Conservation (phyloP, 352 stramenopile genomes). For the Globisporangium alternatum region DNA sequence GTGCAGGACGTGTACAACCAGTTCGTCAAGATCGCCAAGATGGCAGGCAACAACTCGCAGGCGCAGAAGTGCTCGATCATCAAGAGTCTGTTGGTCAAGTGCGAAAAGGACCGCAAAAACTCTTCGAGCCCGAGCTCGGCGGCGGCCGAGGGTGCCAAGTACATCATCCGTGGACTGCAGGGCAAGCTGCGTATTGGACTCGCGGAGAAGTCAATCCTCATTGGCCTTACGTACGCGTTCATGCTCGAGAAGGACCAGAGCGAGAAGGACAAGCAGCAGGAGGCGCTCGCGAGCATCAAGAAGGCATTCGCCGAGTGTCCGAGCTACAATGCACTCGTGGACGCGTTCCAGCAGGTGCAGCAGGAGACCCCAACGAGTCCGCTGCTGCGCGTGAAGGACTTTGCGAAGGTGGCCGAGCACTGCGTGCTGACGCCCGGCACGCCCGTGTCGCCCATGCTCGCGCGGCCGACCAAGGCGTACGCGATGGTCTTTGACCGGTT, state of each 20-base stretch:
- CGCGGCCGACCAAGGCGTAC: conserved; percentile 96
- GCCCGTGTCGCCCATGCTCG: conserved; percentile 98
- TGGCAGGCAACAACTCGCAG: conserved; percentile 95
- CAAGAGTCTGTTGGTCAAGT: conserved; percentile 94
- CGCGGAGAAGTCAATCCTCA: conserved; percentile 96
- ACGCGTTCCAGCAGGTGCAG: conserved; percentile 80
- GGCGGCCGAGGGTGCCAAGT: conserved; percentile 90
- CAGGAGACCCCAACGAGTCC: conserved; percentile 32
- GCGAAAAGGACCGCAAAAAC: conserved; percentile 81
- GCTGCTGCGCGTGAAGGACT: conserved; percentile 53
- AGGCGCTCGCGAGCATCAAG: conserved; percentile 93
- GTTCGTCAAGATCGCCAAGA: conserved; percentile 93
- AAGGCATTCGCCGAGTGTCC: conserved; percentile 97
- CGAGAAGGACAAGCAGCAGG: conserved; percentile 86
- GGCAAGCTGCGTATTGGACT: conserved; percentile 98
- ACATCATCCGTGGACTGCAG: conserved; percentile 98
- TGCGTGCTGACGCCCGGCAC: conserved; percentile 95
- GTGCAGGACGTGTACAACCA: conserved; percentile 86
- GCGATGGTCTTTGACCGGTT: conserved; percentile 97
- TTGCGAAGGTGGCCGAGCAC: conserved; percentile 48
- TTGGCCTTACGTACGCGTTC: conserved; percentile 96
- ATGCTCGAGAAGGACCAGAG: conserved; percentile 82
- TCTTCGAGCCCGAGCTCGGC: conserved; percentile 42
- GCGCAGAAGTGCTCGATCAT: conserved; percentile 98
- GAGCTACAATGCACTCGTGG: conserved; percentile 94